Evolutionary conservation across 1,139 yeast species (phyloP), one percentile per base, ranked within the genome.

Genomic region (Blastobotrys ciferrii): DNA sequence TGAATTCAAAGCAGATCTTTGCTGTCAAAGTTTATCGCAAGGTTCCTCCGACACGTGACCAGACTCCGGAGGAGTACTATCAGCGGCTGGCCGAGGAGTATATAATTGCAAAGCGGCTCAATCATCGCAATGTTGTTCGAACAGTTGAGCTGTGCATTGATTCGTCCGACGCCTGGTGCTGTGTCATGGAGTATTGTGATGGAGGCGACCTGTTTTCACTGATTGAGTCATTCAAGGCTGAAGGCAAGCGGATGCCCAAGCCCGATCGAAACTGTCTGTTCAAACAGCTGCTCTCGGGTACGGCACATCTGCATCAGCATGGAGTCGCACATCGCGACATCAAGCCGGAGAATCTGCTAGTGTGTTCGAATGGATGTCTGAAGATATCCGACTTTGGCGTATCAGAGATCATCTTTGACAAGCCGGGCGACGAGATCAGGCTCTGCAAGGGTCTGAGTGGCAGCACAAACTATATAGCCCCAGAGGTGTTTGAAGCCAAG

Each of bases 401-500:
- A 6, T 74, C 82, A 56, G 81, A 75, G 48, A 73, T 70, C 53
- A 83, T 82, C 25, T 82, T 80, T 62, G 74, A 62, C 50, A 48
- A 48, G 15, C 45, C 49, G 3, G 30, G 35, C 7, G 43, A 30
- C 31, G 50, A 52, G 32, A 28, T 50, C 13, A 20, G 13, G 17
- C 43, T 48, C 39, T 45, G 42, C 23, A 25, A 30, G 3, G 60
- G 59, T 4, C 42, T 54, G 18, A 51, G 78, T 64, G 96, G 96
- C 3, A 82, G 92, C 0, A 80, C 85, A 7, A 95, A 96, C 1
- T 88, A 87, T 62, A 86, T 88, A 58, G 94, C 96, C 0, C 96
- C 96, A 0, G 96, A 88, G 68, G 94, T 87, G 59, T 87, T 62
- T 43, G 50, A 40, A 9, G 45, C 55, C 31, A 53, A 44, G 47